phyloP scores from a whole-genome alignment of 2,329 filamentous ascomycete species.

The Rhynchosporium graminicola region DNA sequence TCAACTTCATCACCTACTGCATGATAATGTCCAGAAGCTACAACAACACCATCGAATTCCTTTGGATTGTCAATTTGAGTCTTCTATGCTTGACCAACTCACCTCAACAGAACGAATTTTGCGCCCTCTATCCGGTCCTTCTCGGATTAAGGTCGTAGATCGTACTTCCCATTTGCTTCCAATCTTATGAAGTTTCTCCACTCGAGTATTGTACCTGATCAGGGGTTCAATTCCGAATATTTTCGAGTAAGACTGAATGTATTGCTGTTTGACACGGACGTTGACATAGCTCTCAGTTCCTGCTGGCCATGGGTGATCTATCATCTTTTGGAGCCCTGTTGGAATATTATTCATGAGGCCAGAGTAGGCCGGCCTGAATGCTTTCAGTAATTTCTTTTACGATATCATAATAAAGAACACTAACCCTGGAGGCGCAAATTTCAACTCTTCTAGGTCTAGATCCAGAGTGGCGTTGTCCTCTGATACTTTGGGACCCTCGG shows the following conservation, averaged over 20 bases:
- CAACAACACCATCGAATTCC: slow-evolving; percentile 64
- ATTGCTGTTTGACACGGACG: slow-evolving; percentile 29
- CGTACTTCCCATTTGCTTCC: slow-evolving; percentile 29
- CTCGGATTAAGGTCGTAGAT: slow-evolving; percentile 23
- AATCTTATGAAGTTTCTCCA: slow-evolving; percentile 32
- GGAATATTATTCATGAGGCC: slow-evolving; percentile 36
- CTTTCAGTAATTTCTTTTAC: neutral
- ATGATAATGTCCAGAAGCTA: slow-evolving; percentile 68
- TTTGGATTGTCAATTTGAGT: slow-evolving; percentile 15
- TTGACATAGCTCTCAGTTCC: slow-evolving; percentile 35
- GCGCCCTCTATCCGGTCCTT: slow-evolving; percentile 15
- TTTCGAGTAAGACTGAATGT: slow-evolving; percentile 30
- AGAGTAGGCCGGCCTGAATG: slow-evolving; percentile 31
- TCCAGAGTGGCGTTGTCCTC: neutral
- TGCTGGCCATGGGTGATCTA: slow-evolving; percentile 33
- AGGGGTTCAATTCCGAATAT: slow-evolving; percentile 26
- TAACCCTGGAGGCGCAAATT: slow-evolving; percentile 36
- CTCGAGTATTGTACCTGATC: slow-evolving; percentile 33
- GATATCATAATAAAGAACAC: neutral
- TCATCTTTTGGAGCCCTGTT: slow-evolving; percentile 32
- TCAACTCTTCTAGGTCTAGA: slow-evolving; percentile 23
- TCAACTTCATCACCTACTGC: neutral
- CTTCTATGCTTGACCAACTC: neutral
- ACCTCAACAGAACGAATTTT: slow-evolving; percentile 21
- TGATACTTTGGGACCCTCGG: neutral